Evolutionary conservation across 495 filamentous ascomycete genomes (phyloP), one percentile per base, ranked within the genome.

Genomic region (Tuber magnatum): DNA sequence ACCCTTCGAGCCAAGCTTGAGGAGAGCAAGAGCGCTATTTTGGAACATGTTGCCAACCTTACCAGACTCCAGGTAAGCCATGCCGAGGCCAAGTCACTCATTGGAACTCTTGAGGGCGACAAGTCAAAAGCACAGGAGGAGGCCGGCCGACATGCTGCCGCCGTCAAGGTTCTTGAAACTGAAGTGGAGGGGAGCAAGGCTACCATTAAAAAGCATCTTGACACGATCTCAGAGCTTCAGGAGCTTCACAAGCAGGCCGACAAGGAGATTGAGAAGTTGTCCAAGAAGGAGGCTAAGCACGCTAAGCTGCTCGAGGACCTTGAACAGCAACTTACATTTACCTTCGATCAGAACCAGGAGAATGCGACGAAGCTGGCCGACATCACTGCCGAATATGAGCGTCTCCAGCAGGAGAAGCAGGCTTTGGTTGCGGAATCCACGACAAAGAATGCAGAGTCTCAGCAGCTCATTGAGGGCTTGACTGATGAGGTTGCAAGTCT

Each of bases 251-350:
- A 68, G 41, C 68, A 77, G 39, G 68, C 71, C 20, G 74, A 83
- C 68, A 82, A 83, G 28, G 86, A 91, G 51, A 83, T 92, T 68
- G 87, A 89, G 72, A 87, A 86, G 75, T 84, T 91, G 71, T 85
- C 81, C 20, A 84, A 86, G 61, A 89, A 91, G 83, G 91, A 92
- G 84, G 84, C 93, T 84, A 96, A 95, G 86, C 94, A 94, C 83
- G 92, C 92, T 24, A 90, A 92, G 68, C 86, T 99, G 14, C 92
- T 98, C 12, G 93, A 97, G 81, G 95, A 98, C 84, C 90, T 99
- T 28, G 95, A 99, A 83, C 94, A 99, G 76, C 94, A 99, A 80
- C 89, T 99, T n/a, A 91, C 92, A 76, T 93, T 87, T 82, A 97
- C 93, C 84, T 99, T 92, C 83, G 95, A 99, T 75, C 93, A 97